A percentile compares a stretch with the other conserved stretches of the same genome.
These are phyloP conservation scores for Diutina ranongensis DNA, from an alignment of 1,139 yeast genomes.

Conservation along the genomic window DNA sequence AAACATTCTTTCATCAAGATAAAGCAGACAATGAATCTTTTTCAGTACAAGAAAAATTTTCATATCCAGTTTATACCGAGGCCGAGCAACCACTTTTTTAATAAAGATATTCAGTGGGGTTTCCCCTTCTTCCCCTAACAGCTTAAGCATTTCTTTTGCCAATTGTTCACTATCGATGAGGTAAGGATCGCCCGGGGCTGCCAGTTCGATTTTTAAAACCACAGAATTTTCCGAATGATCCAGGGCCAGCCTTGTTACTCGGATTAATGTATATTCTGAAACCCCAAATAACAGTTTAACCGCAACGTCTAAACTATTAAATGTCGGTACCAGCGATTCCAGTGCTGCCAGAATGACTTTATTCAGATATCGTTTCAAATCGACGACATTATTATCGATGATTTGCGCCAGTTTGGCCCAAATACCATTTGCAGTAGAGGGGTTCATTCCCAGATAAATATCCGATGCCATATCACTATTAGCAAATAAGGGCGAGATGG, in stretches of 20 bases:
- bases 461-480: background rate
- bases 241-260: constrained; percentile 46
- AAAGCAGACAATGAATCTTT: constrained; percentile 24
- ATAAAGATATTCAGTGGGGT: constrained; percentile 35
- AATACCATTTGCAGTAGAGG: background rate
- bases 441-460: background rate
- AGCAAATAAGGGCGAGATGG: background rate
- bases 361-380: background rate
- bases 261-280: constrained; percentile 30
- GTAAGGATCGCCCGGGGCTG: constrained; percentile 39
- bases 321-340: constrained; percentile 11
- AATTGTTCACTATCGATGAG: constrained; percentile 38
- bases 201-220: constrained; percentile 41
- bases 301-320: constrained; percentile 36
- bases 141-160: constrained; percentile 27
- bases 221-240: constrained; percentile 39
- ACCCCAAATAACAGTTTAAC: constrained; percentile 29
- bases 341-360: background rate
- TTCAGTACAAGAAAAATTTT: constrained; percentile 27
- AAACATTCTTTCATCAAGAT: constrained; percentile 38
- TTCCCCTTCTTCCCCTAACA: constrained; percentile 28
- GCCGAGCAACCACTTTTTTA: constrained; percentile 37
- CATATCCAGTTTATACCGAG: constrained; percentile 42
- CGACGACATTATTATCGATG: background rate
- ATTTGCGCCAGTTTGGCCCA: constrained; percentile 3